These are phyloP conservation scores for Pyricularia grisea DNA, from an alignment of 2,329 filamentous ascomycete genomes.

Conservation along the genomic window DNA sequence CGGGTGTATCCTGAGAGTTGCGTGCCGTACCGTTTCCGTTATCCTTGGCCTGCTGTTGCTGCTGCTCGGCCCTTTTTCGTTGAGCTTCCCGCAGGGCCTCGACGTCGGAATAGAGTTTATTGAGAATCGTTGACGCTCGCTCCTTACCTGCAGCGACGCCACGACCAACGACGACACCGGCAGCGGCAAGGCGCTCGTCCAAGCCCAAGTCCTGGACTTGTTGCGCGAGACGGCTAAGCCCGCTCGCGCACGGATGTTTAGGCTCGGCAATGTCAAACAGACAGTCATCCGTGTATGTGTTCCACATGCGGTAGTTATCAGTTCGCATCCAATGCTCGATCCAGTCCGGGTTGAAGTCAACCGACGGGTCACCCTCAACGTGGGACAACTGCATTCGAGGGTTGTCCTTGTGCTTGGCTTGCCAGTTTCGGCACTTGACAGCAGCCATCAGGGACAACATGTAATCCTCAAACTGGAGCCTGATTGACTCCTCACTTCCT, in stretches of 20 bases:
- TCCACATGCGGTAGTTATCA: conserved; percentile 87
- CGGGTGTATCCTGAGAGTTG: not conserved
- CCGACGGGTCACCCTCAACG: conserved; percentile 72
- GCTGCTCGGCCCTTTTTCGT: conserved; percentile 50
- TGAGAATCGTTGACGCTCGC: conserved; percentile 80
- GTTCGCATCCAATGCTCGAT: conserved; percentile 81
- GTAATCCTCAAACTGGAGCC: conserved; percentile 95
- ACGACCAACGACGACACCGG: conserved; percentile 76
- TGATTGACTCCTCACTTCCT: conserved; percentile 94
- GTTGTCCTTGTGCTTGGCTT: conserved; percentile 42
- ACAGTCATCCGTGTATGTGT: conserved; percentile 69
- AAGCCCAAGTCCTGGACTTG: conserved; percentile 91
- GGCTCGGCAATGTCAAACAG: conserved; percentile 93
- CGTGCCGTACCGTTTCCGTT: not conserved
- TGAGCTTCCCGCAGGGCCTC: conserved; percentile 71
- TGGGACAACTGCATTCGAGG: conserved; percentile 53
- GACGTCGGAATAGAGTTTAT: conserved; percentile 82
- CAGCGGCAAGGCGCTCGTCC: conserved; percentile 79
- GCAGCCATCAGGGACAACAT: conserved; percentile 79
- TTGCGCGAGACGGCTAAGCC: conserved; percentile 75
- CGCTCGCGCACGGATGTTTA: conserved; percentile 85
- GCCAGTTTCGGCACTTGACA: conserved; percentile 78
- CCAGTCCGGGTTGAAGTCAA: conserved; percentile 78
- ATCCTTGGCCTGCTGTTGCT: conserved; percentile 8
- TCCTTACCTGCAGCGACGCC: conserved; percentile 82